Percentiles rank a stretch among this genome's conserved stretches.
These are phyloP conservation scores for Prosopis cineraria DNA, from an alignment of 306 rosid species.

Conservation along the genomic window DNA sequence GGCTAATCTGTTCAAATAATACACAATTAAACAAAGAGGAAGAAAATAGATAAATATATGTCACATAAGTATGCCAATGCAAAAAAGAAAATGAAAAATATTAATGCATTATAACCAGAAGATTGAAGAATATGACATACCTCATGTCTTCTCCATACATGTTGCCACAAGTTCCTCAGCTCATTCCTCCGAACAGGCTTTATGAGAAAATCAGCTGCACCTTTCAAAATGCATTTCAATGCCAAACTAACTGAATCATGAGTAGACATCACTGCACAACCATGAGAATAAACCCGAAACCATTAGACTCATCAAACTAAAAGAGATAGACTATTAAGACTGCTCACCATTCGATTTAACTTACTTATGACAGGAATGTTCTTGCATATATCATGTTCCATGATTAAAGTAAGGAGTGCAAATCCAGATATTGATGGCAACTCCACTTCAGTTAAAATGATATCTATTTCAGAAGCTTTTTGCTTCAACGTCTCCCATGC, in stretches of 20 bases:
- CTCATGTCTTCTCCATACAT: constrained; percentile 76
- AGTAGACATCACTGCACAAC: constrained; percentile 83
- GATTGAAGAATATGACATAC: constrained; percentile 50
- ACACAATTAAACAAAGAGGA: neutral
- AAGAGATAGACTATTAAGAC: neutral
- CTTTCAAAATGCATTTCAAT: constrained; percentile 73
- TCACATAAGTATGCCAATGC: neutral
- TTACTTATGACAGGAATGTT: constrained; percentile 83
- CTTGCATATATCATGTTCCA: constrained; percentile 75
- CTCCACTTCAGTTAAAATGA: constrained; percentile 76
- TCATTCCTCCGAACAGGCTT: constrained; percentile 86
- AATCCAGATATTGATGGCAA: constrained; percentile 82
- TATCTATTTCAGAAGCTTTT: constrained; percentile 60
- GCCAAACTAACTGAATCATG: constrained; percentile 65
- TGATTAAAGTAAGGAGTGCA: constrained; percentile 65
- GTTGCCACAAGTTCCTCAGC: constrained; percentile 86
- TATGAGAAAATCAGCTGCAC: constrained; percentile 80
- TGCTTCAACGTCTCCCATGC: constrained; percentile 85
- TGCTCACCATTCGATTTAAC: constrained; percentile 24
- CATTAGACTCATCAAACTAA: constrained; percentile 31
- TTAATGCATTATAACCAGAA: neutral
- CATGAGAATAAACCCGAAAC: constrained; percentile 23
- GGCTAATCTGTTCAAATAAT: constrained; percentile 40
- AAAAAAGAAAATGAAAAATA: constrained; percentile 18
- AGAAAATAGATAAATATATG: neutral